These are phyloP conservation scores for Globisporangium acanthophoron DNA, from an alignment of 352 stramenopile species.

Conservation along the genomic window DNA sequence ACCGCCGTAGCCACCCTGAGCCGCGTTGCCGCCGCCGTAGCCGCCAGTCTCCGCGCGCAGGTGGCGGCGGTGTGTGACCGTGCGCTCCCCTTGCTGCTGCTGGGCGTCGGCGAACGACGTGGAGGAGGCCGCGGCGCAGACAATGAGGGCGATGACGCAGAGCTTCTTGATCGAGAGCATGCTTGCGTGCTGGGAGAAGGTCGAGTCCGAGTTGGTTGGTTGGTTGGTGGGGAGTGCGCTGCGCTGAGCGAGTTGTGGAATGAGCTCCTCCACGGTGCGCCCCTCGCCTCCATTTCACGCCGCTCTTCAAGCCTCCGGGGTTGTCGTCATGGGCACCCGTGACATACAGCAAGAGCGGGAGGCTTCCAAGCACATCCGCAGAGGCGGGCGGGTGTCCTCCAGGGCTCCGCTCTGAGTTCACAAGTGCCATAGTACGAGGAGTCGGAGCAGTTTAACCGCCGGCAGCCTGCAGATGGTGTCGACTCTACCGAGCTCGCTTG, in stretches of 20 bases:
- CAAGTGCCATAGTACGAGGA: no score
- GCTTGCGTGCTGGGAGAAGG: not conserved
- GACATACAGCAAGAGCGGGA: no score
- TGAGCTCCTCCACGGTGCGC: not conserved
- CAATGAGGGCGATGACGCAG: slow-evolving; percentile 2
- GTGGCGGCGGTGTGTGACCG: not conserved
- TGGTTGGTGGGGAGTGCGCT: not conserved
- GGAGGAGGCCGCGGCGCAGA: slow-evolving; percentile 1
- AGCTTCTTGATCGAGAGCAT: slow-evolving; percentile 7
- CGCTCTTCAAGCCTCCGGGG: no score
- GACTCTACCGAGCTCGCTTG: no score
- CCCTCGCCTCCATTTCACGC: no score
- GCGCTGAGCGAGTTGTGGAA: not conserved
- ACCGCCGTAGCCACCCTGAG: not conserved
- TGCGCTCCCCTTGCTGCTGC: not conserved
- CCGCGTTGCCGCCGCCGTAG: not conserved
- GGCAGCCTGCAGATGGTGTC: no score
- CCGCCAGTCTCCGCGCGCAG: not conserved
- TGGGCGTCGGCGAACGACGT: not conserved
- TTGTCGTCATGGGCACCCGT: no score
- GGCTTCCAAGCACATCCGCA: no score
- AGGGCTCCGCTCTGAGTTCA: no score
- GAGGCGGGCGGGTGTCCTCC: no score
- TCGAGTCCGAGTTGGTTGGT: not conserved
- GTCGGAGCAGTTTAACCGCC: no score